Base-by-base conservation (phyloP, 768 basidiomycete species). In the Leccinellum rugosiceps region DNA sequence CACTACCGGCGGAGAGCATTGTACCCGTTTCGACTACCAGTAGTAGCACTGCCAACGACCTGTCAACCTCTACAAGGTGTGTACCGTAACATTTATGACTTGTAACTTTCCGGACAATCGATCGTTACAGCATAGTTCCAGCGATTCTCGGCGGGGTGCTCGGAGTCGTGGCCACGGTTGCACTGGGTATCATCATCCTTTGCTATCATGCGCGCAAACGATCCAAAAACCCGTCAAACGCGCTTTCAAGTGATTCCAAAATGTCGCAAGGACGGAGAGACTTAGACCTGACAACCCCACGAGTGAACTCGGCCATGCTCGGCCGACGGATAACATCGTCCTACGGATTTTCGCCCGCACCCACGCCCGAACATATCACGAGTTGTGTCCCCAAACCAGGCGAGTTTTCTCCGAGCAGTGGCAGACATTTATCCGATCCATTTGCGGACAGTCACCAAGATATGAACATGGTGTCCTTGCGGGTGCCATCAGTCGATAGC, bases 91-190 rank as follows among this genome's bases (percentile, higher is more conserved):
- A 6, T 49, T 28, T 17, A 23, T 6, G 3, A 14, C 5, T 23
- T 30, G 6, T 25, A 21, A 25, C 31, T 48, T 32, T 8, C 30
- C 56, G 8, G 49, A 64, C 50, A 19, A 50, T 31, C 15, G 50
- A 46, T 21, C 35, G 15, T 34, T 17, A 6, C 19, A 68, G 66
- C 17, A 17, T n/a, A 25, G 47, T 62, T 32, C 32, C 55, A 2
- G n/a, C 47, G 15, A 62, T 68, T 53, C 53, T 66, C 15, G 49
- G 53, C 23, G 32, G 34, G 3, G 30, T 63, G 21, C 38, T 68
- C 13, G 59, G 53, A 19, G 10, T 49, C 7, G 23, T 58, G 21
- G 55, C 25, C 28, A 34, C 61, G 19, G 10, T 60, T 51, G 55
- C 30, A 15, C 47, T 68, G 14, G 45, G 47, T 19, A 11, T 60